Percentiles rank a stretch among this genome's conserved stretches.
phyloP scores from a whole-genome alignment of 2,329 filamentous ascomycete genomes.

The Juglanconis juglandina region DNA sequence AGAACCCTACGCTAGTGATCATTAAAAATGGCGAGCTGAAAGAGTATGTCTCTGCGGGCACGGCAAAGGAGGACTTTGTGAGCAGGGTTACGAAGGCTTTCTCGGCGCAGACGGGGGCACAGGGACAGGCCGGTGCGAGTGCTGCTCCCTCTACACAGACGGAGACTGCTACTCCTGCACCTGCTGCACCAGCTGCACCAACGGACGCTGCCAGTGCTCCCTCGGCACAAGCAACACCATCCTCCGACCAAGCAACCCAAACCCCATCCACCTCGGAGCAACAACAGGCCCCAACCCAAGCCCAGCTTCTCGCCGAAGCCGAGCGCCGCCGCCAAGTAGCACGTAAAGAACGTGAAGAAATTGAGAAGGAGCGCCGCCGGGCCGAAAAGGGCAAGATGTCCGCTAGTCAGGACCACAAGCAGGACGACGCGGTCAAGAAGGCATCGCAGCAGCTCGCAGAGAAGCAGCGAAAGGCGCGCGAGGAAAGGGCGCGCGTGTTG shows the following conservation, averaged over 20 bases:
- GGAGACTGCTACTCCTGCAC: slow-evolving; percentile 10
- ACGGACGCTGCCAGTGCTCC: background rate
- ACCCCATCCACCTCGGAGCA: slow-evolving; percentile 20
- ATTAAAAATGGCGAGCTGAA: slow-evolving; percentile 76
- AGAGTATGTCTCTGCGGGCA: slow-evolving; percentile 68
- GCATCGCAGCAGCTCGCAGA: slow-evolving; percentile 57
- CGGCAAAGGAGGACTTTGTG: slow-evolving; percentile 64
- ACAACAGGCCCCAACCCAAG: background rate
- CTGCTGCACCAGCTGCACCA: slow-evolving; percentile 2
- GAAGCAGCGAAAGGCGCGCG: slow-evolving; percentile 60
- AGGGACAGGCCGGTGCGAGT: background rate
- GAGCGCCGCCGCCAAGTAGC: slow-evolving; percentile 40
- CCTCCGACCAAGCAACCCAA: slow-evolving; percentile 23
- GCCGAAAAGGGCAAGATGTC: slow-evolving; percentile 40
- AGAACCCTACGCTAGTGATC: slow-evolving; percentile 73
- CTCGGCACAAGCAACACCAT: slow-evolving; percentile 9
- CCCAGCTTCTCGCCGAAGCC: background rate
- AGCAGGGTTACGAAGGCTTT: slow-evolving; percentile 47
- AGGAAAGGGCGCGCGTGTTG: slow-evolving; percentile 69
- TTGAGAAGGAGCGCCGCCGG: slow-evolving; percentile 25
- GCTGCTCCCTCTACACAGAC: slow-evolving; percentile 2
- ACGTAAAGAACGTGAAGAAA: slow-evolving; percentile 45
- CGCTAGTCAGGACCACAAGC: slow-evolving; percentile 20
- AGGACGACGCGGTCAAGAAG: slow-evolving; percentile 43
- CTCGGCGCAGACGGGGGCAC: slow-evolving; percentile 3